Percentiles rank a stretch among this genome's conserved stretches.
Conservation (phyloP, 2,329 filamentous ascomycete genomes). For the Neophaeococcomyces mojaviensis region DNA sequence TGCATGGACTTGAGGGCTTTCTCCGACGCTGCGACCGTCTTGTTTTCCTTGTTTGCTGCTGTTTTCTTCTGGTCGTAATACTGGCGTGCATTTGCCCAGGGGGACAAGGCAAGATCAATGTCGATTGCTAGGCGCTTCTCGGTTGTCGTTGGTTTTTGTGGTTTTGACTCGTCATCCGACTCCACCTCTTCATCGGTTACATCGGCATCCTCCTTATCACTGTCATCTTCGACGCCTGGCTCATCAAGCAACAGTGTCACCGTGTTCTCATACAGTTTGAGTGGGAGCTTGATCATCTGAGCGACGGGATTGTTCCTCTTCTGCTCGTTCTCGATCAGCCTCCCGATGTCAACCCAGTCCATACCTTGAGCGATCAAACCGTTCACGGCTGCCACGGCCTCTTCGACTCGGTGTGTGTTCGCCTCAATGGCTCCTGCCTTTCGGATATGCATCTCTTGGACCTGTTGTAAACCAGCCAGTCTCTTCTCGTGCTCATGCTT, state of each 20-base stretch:
- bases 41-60: slow-evolving; percentile 79
- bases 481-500: slow-evolving; percentile 75
- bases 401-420: slow-evolving; percentile 83
- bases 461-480: slow-evolving; percentile 72
- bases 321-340: slow-evolving; percentile 81
- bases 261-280: slow-evolving; percentile 84
- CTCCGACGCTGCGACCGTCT: slow-evolving; percentile 71
- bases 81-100: slow-evolving; percentile 81
- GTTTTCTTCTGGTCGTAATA: slow-evolving; percentile 86
- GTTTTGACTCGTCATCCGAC: slow-evolving; percentile 27
- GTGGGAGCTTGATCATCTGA: slow-evolving; percentile 72
- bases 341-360: slow-evolving; percentile 92
- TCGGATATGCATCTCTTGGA: slow-evolving; percentile 72
- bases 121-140: slow-evolving; percentile 60
- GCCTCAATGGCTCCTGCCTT: slow-evolving; percentile 88
- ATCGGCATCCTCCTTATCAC: slow-evolving; percentile 52
- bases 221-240: slow-evolving; percentile 55
- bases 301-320: slow-evolving; percentile 75
- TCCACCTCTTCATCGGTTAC: slow-evolving; percentile 44
- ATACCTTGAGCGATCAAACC: slow-evolving; percentile 87
- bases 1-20: slow-evolving; percentile 84
- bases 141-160: slow-evolving; percentile 24
- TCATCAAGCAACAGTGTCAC: slow-evolving; percentile 74
- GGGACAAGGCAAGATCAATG: slow-evolving; percentile 71
- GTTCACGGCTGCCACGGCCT: slow-evolving; percentile 87